Base-by-base conservation (phyloP, 108 stramenopile species). In the Craspedostauros australis region DNA sequence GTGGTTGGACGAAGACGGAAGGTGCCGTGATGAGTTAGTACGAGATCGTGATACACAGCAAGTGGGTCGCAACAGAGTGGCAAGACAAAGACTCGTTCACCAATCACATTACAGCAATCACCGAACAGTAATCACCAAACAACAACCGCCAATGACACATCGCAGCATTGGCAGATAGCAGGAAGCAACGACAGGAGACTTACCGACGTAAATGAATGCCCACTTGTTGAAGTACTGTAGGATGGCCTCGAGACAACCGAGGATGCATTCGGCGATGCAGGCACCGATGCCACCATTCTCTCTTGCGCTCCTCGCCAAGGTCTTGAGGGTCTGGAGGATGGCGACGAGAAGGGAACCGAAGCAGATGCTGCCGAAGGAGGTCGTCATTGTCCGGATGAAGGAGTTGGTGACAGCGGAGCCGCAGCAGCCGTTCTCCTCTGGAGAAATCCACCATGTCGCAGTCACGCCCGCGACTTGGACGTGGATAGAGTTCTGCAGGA, bases 331-430 rank as follows among this genome's bases (percentile, higher is more conserved):
- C 50, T 89, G 78, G 26, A 93, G 57, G 42, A 96, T 77, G 16
- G 93, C 96, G 4, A 91, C 88, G 15, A 96, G 38, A 0, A 96
- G 68, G 1, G 67, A 69, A 18, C 96, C 96, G 54, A 95, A 82
- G 64, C 92, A 93, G 66, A 96, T 95, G 33, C 70, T 73, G 12
- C 96, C 96, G 65, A 96, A 92, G 24, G 86, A 86, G 5, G 73
- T 73, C 8, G 93, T 92, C 25, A 80, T 63, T 31, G 89, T 60
- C 28, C 86, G 75, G 40, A 82, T 33, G 22, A 89, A 71, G 11
- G 64, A 65, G 34, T 73, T 72, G 38, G 50, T 68, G 18, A 94
- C 68, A 1, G 68, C 88, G 22, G 38, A 24, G 5, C 76, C 82
- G 58, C 91, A 89, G 64, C 75, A 76, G 0, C 62, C 58, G 6